Conservation (phyloP, 371 early-diverging fungal species). For the Mucor circinelloides region DNA sequence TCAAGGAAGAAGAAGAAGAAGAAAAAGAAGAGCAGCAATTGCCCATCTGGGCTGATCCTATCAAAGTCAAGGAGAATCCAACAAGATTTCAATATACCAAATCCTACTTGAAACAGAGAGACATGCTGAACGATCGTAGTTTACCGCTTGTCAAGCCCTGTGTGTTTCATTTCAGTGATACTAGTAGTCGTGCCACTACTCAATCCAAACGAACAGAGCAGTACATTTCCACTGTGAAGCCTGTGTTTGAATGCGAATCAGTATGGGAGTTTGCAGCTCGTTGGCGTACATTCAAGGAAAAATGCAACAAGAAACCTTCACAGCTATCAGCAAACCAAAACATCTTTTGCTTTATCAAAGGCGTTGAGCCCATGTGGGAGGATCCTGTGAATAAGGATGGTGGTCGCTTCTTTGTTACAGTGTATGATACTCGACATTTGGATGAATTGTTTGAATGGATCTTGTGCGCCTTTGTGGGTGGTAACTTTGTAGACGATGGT, state of each 20-base stretch:
- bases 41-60: conserved; percentile 47
- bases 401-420: conserved; percentile 44
- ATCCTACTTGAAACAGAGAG: conserved; percentile 27
- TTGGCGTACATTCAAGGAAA: conserved; percentile 54
- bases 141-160: conserved; percentile 28
- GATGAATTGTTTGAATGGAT: conserved; percentile 58
- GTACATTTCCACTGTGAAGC: conserved; percentile 52
- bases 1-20: background rate
- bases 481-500: conserved; percentile 38
- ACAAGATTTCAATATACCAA: conserved; percentile 28
- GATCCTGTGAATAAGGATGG: conserved; percentile 56
- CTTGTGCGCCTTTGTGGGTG: conserved; percentile 56
- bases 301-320: conserved; percentile 33
- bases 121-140: conserved; percentile 10
- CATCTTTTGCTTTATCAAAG: conserved; percentile 57
- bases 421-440: conserved; percentile 8
- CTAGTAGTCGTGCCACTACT: conserved; percentile 13
- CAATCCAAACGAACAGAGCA: conserved; percentile 32
- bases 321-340: conserved; percentile 53
- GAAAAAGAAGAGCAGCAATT: background rate
- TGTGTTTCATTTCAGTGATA: conserved; percentile 56
- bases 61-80: conserved; percentile 36
- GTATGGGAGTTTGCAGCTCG: conserved; percentile 57
- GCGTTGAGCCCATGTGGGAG: conserved; percentile 66
- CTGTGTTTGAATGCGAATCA: conserved; percentile 51